Evolutionary conservation across 23 red algal genomes (phyloP), one percentile per base, ranked within the genome.

Genomic region (Pyropia yezoensis): DNA sequence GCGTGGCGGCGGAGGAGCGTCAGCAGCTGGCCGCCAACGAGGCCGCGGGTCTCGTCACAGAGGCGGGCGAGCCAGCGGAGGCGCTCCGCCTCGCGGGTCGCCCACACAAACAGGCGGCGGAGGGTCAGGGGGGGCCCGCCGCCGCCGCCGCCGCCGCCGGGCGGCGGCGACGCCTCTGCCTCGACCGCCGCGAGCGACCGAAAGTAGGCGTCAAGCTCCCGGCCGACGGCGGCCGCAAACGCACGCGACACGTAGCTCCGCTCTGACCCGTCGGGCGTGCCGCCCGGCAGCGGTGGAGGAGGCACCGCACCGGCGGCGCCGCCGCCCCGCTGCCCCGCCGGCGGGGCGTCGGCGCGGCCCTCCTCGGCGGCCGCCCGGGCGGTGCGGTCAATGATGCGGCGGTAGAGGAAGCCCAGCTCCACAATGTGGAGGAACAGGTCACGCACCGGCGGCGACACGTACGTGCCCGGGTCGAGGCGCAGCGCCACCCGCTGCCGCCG

Each of bases 161-260:
- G 52, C 33, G 57, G 52, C 27, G 71, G 72, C 0, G 73, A 58
- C 27, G 79, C 64, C 64, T 67, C 49, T 3, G 64, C 64, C 54
- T 67, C 64, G 24, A 67, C 28, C 23, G 50, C 75, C 50, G 74
- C 71, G 39, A 91, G 77, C 73, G 73, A 80, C 24, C 79, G 70
- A 39, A 82, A 91, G 47, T 82, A 91, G 34, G 57, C 75, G 53
- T 91, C 87, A 62, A 91, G 72, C 67, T 91, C 87, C 14, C 79
- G 73, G 23, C 69, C 87, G 59, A 91, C 64, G 1, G 87, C 87
- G 20, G 45, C 62, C 52, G 69, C 79, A 71, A 91, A 75, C 63
- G 61, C 80, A 52, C 68, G 66, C 17, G 67, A 29, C 20, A 91
- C 75, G 18, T 68, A 57, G 21, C 66, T 27, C 14, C 52, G 50